Conservation (phyloP, 768 basidiomycete genomes). For the Cystofilobasidium ferigula region DNA sequence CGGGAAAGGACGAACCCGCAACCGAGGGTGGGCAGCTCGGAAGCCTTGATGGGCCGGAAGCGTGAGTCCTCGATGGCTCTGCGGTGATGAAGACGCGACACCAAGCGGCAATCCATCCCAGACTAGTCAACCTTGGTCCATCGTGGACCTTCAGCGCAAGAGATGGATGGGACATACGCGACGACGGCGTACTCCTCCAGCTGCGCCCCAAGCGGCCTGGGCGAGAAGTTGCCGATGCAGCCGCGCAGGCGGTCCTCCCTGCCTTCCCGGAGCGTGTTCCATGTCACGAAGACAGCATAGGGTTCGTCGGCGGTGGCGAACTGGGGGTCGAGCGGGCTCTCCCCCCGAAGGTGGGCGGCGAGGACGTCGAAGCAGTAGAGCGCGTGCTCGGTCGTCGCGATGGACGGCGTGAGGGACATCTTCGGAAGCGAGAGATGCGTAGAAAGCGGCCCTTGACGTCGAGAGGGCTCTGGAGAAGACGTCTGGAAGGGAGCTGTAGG, state of each 20-base stretch:
- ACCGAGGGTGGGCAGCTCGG: conserved; percentile 67
- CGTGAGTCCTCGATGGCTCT: conserved; percentile 77
- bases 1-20: conserved; percentile 56
- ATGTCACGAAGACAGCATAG: conserved; percentile 91
- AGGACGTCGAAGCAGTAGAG: conserved; percentile 42
- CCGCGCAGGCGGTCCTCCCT: conserved; percentile 56
- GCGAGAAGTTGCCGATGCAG: conserved; percentile 88
- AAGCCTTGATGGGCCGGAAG: conserved; percentile 63
- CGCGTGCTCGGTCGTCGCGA: conserved; percentile 32
- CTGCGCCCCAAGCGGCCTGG: conserved; percentile 60
- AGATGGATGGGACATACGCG: conserved; percentile 39
- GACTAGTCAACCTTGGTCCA: no score
- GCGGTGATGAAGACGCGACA: no score
- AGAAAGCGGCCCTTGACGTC: no score
- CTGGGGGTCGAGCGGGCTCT: conserved; percentile 35
- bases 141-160: no score
- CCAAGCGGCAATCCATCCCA: no score
- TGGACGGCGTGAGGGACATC: background rate
- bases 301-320: conserved; percentile 55
- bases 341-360: conserved; percentile 32
- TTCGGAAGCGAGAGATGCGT: background rate
- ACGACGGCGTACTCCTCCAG: conserved; percentile 80
- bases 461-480: no score
- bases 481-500: no score
- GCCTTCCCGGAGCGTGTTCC: conserved; percentile 64